Percentiles rank a stretch among this genome's conserved stretches.
phyloP scores from a whole-genome alignment of 441 rosid species.

The Sinapis alba region DNA sequence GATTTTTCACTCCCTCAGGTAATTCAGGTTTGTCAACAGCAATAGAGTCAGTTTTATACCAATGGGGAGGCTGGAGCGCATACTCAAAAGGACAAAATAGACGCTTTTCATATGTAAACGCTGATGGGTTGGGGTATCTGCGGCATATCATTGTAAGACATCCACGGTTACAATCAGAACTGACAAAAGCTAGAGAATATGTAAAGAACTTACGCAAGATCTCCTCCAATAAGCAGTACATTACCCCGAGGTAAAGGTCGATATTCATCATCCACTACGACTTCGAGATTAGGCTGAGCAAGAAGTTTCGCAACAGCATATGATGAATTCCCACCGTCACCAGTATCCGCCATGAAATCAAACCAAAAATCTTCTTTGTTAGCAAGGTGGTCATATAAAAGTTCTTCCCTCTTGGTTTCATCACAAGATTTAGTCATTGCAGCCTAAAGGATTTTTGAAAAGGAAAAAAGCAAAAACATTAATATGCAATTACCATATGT shows the following conservation, averaged over 20 bases:
- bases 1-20: constrained; percentile 66
- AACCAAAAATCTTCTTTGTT: constrained; percentile 89
- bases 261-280: constrained; percentile 48
- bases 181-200: background rate
- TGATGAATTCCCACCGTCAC: constrained; percentile 99
- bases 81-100: constrained; percentile 93
- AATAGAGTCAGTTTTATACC: constrained; percentile 75
- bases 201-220: constrained; percentile 91
- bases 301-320: constrained; percentile 86
- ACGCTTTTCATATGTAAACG: constrained; percentile 88
- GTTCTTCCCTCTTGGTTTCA: constrained; percentile 59
- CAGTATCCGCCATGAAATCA: constrained; percentile 99
- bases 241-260: constrained; percentile 71
- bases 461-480: constrained; percentile 1
- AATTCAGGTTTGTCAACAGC: constrained; percentile 93
- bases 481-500: background rate
- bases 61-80: constrained; percentile 97
- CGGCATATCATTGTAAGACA: constrained; percentile 28
- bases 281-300: constrained; percentile 75
- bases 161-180: constrained; percentile 9
- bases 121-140: constrained; percentile 98
- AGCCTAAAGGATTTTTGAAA: constrained; percentile 59
- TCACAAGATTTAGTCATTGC: constrained; percentile 76
- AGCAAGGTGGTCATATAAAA: constrained; percentile 79
- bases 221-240: constrained; percentile 94